A percentile compares a stretch with the other conserved stretches of the same genome.
Conservation (phyloP, 2,329 filamentous ascomycete species). For the Fusarium beomiforme region DNA sequence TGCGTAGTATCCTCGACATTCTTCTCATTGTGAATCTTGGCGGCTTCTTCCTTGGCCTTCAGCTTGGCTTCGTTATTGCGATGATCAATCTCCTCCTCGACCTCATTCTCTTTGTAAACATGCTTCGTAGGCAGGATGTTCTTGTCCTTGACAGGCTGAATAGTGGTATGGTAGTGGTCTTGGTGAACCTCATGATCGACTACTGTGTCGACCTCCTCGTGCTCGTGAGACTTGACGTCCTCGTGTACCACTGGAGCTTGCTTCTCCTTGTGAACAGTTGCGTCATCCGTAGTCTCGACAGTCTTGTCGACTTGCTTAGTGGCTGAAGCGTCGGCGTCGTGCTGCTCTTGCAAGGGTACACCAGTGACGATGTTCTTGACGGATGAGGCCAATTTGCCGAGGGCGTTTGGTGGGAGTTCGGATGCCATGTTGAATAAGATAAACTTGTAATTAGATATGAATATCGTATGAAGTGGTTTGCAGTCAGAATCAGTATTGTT, state of each 20-base stretch:
- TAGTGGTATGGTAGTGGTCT: slow-evolving; percentile 23
- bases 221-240: slow-evolving; percentile 27
- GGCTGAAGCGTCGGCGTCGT: neutral
- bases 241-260: slow-evolving; percentile 17
- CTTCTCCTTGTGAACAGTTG: slow-evolving; percentile 21
- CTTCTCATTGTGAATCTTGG: slow-evolving; percentile 16
- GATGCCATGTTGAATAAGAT: neutral
- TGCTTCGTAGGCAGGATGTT: slow-evolving; percentile 22
- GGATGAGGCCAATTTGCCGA: neutral
- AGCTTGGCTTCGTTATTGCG: slow-evolving; percentile 13
- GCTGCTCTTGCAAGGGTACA: neutral
- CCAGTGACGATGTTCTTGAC: neutral
- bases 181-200: slow-evolving; percentile 26
- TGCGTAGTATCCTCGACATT: slow-evolving; percentile 17
- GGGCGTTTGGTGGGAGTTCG: neutral
- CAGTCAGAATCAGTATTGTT: neutral
- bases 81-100: slow-evolving; percentile 26
- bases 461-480: fast-evolving
- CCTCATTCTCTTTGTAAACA: slow-evolving; percentile 23
- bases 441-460: neutral
- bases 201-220: slow-evolving; percentile 22
- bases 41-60: slow-evolving; percentile 25
- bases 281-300: slow-evolving; percentile 15
- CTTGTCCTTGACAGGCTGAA: slow-evolving; percentile 28
- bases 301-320: slow-evolving; percentile 11